These are phyloP conservation scores for Styphnolobium japonicum DNA, from an alignment of 306 rosid species.

Conservation along the genomic window DNA sequence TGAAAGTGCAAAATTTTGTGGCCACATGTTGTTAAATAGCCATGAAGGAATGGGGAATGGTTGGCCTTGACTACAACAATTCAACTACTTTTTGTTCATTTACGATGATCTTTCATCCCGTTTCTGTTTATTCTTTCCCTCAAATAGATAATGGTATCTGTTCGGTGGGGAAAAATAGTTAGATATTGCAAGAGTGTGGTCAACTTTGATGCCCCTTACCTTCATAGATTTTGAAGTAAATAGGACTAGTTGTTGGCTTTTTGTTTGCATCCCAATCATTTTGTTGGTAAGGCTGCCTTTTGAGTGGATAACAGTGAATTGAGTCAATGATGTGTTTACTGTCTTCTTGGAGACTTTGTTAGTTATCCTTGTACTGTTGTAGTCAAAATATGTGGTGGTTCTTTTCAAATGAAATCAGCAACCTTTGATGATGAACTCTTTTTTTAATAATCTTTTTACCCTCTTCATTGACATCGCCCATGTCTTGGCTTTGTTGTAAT, in stretches of 20 bases:
- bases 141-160: conserved; percentile 4
- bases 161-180: background rate
- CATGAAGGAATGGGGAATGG: conserved; percentile 10
- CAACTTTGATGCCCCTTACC: background rate
- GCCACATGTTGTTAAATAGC: background rate
- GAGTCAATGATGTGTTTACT: background rate
- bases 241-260: background rate
- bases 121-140: background rate
- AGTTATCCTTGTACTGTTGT: background rate
- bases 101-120: background rate
- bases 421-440: background rate
- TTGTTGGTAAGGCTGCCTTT: background rate
- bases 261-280: background rate
- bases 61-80: background rate
- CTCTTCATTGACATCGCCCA: background rate
- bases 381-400: conserved; percentile 4
- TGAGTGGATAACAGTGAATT: conserved; percentile 4
- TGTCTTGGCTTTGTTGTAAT: conserved; percentile 14
- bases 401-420: conserved; percentile 13
- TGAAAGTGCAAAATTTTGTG: background rate
- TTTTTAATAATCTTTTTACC: background rate
- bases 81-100: background rate
- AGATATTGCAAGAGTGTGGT: background rate
- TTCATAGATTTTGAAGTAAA: background rate
- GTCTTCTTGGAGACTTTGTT: background rate